phyloP scores from a whole-genome alignment of 2,329 filamentous ascomycete species.

The Pseudophaeomoniella oleicola region DNA sequence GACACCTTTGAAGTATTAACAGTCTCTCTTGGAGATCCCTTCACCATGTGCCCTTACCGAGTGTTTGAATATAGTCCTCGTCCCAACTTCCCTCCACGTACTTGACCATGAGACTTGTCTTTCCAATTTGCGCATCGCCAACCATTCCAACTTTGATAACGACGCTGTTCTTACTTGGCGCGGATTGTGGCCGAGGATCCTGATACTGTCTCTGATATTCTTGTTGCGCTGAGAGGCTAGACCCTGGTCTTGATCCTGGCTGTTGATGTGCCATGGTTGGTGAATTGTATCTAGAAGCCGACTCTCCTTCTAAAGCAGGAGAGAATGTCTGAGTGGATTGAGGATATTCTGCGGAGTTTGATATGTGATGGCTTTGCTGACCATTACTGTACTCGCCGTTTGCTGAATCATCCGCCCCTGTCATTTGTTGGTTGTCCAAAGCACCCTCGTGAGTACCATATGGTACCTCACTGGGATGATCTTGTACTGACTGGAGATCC shows the following conservation, averaged over 20 bases:
- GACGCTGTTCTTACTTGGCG: conserved; percentile 45
- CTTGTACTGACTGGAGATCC: not conserved
- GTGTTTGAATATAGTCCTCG: conserved; percentile 97
- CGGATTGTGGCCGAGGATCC: conserved; percentile 23
- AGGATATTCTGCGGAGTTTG: conserved; percentile 27
- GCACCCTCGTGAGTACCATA: not conserved
- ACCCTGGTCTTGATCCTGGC: conserved; percentile 32
- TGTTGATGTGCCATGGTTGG: conserved; percentile 27
- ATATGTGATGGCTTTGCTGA: conserved; percentile 33
- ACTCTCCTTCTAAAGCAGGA: conserved; percentile 32
- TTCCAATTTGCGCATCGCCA: conserved; percentile 95
- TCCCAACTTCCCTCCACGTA: conserved; percentile 99
- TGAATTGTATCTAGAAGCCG: conserved; percentile 23
- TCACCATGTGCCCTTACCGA: conserved; percentile 40
- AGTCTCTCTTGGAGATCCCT: not conserved
- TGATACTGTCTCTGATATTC: conserved; percentile 33
- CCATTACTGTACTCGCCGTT: conserved; percentile 24
- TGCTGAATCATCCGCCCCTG: conserved; percentile 3
- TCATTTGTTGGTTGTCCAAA: conserved; percentile 22
- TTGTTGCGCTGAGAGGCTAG: conserved; percentile 28
- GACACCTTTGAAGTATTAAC: conserved; percentile 45
- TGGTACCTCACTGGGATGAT: not conserved
- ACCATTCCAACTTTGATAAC: conserved; percentile 99
- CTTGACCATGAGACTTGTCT: conserved; percentile 98
- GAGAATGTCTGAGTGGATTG: conserved; percentile 25